Percentiles rank a stretch among this genome's conserved stretches.
phyloP scores from a whole-genome alignment of 148 eudicot genomes.

The Agrostemma githago region DNA sequence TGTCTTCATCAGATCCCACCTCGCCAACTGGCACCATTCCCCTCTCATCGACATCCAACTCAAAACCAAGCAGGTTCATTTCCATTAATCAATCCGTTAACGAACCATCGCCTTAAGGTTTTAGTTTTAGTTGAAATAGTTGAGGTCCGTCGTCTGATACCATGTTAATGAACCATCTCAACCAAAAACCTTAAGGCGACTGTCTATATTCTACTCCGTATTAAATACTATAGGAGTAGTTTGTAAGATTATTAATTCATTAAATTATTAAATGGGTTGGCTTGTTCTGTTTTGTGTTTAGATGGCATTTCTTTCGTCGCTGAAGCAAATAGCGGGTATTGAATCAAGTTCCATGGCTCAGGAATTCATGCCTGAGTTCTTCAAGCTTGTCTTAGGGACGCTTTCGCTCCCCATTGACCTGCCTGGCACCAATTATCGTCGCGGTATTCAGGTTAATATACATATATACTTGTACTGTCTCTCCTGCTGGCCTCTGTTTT shows the following conservation, averaged over 20 bases:
- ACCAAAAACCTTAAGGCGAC: no score
- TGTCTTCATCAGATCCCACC: conserved; percentile 77
- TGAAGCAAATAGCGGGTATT: conserved; percentile 64
- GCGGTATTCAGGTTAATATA: conserved; percentile 68
- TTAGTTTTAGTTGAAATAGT: no score
- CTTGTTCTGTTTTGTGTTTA: conserved; percentile 21
- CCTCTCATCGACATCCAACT: conserved; percentile 76
- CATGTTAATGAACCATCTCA: no score
- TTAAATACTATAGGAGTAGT: no score
- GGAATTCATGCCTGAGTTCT: conserved; percentile 77
- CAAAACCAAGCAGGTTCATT: conserved; percentile 76
- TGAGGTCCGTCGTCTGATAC: no score
- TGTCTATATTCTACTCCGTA: no score
- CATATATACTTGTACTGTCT: no score
- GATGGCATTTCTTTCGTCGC: conserved; percentile 83
- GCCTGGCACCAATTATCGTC: conserved; percentile 73
- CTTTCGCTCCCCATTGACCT: conserved; percentile 85
- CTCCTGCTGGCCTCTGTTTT: no score
- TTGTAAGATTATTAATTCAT: neutral
- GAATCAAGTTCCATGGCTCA: conserved; percentile 50
- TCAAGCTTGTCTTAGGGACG: conserved; percentile 71
- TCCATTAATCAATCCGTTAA: no score
- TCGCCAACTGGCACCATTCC: conserved; percentile 49
- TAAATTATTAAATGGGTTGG: neutral
- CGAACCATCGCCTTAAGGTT: no score